phyloP scores from a whole-genome alignment of 495 filamentous ascomycete species.

The Tetracladium marchalianum region DNA sequence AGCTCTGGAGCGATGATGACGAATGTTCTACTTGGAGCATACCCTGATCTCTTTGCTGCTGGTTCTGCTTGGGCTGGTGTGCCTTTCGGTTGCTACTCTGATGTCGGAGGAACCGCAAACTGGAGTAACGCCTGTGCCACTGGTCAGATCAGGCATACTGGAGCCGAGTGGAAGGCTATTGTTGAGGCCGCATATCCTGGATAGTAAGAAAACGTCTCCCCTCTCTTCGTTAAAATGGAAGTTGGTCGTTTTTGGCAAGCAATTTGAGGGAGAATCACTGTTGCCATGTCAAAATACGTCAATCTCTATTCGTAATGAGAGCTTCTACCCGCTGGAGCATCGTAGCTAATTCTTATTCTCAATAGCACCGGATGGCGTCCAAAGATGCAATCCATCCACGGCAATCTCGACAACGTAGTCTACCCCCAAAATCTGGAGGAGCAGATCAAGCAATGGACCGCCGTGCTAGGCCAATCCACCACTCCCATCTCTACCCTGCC shows the following conservation, averaged over 20 bases:
- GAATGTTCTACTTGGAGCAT: constrained; percentile 25
- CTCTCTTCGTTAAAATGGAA: no score
- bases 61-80: constrained; percentile 49
- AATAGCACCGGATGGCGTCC: constrained; percentile 34
- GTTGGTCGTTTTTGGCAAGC: no score
- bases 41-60: constrained; percentile 32
- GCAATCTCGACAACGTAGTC: constrained; percentile 36
- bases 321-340: no score
- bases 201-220: constrained; percentile 12
- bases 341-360: constrained; percentile 21
- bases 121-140: constrained; percentile 36
- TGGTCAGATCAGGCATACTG: constrained; percentile 29
- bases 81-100: constrained; percentile 47
- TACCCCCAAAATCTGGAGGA: constrained; percentile 40
- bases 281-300: no score
- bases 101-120: constrained; percentile 23
- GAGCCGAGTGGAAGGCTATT: constrained; percentile 32
- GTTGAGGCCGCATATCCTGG: constrained; percentile 37
- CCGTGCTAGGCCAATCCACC: constrained; percentile 20
- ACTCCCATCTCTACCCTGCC: constrained; percentile 11
- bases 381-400: constrained; percentile 46
- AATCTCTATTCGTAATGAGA: no score
- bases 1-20: constrained; percentile 46
- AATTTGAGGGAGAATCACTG: no score
- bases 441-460: constrained; percentile 34